Evolutionary conservation across 768 basidiomycete genomes (phyloP).

Genomic region (Termitomyces sp.): DNA sequence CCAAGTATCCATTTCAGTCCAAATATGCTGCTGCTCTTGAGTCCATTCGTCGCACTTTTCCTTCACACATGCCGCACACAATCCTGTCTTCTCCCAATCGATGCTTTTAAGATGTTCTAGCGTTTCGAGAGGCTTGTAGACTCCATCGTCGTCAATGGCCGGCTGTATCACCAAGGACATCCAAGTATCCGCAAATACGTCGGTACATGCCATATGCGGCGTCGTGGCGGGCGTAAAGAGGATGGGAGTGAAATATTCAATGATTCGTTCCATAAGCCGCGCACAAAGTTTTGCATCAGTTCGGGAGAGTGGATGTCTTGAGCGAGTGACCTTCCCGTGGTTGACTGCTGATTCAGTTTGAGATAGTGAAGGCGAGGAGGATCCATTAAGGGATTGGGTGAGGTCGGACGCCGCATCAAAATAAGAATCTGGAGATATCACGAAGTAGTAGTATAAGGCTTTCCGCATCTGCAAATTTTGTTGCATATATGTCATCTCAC

Average conservation of each 20-base stretch:
- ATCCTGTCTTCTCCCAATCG: conserved; percentile 52
- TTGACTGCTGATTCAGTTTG: conserved; percentile 5
- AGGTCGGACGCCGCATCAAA: not conserved
- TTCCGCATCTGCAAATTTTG: conserved; percentile 44
- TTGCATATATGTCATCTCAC: not conserved
- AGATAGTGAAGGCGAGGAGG: not conserved
- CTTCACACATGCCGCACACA: conserved; percentile 52
- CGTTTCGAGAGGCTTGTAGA: conserved; percentile 70
- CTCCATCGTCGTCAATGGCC: conserved; percentile 54
- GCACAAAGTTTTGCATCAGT: conserved; percentile 35
- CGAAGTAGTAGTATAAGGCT: conserved; percentile 57
- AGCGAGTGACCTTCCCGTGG: conserved; percentile 1
- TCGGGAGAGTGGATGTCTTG: conserved; percentile 18
- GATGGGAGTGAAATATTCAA: conserved; percentile 65
- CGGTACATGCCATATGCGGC: conserved; percentile 71
- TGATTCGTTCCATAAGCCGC: conserved; percentile 46
- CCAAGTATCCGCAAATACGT: conserved; percentile 68
- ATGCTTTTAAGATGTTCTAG: conserved; percentile 53
- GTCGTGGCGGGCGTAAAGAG: conserved; percentile 67
- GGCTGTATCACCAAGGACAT: conserved; percentile 65
- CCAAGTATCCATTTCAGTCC: conserved; percentile 61
- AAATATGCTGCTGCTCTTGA: conserved; percentile 51
- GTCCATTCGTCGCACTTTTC: conserved; percentile 67
- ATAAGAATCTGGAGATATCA: conserved; percentile 29
- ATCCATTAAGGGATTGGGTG: conserved; percentile 3